These are phyloP conservation scores for Wallacemonas rigidus DNA, from an alignment of 208 protist genomes.

Conservation along the genomic window DNA sequence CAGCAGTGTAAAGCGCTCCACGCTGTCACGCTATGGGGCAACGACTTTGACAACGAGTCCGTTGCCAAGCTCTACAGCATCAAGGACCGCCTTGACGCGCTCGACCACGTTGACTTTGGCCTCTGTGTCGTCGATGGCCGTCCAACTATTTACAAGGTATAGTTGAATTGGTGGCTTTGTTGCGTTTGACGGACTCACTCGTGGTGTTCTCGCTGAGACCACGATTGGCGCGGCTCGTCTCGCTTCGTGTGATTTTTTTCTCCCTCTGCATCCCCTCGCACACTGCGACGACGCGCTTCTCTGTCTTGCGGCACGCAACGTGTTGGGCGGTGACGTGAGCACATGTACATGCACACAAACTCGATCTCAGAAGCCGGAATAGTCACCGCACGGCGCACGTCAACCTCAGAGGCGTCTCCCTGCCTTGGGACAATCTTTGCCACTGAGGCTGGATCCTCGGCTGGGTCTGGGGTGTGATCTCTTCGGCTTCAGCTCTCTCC, in stretches of 20 bases:
- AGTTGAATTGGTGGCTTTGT: background rate
- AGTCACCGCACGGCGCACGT: no score
- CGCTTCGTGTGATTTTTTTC: background rate
- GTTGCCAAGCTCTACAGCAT: slow-evolving; percentile 41
- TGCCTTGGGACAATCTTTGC: no score
- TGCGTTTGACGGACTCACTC: no score
- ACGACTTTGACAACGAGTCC: slow-evolving; percentile 51
- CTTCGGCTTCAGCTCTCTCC: no score
- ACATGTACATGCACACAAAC: slow-evolving; percentile 7
- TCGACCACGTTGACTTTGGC: slow-evolving; percentile 61
- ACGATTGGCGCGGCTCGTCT: no score
- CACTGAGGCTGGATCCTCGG: no score
- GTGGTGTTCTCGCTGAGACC: no score
- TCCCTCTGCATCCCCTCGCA: background rate
- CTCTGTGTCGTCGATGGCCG: slow-evolving; percentile 44
- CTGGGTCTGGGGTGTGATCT: no score
- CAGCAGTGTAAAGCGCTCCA: slow-evolving; percentile 36
- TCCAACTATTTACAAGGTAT: slow-evolving; percentile 20
- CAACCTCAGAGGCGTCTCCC: no score
- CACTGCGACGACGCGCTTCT: background rate
- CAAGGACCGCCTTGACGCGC: slow-evolving; percentile 40
- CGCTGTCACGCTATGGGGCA: slow-evolving; percentile 71
- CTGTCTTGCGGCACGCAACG: background rate
- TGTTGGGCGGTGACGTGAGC: background rate
- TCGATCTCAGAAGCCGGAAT: no score